These are phyloP conservation scores for Speleostelium caveatum DNA, from an alignment of 78 protist genomes.

Conservation along the genomic window DNA sequence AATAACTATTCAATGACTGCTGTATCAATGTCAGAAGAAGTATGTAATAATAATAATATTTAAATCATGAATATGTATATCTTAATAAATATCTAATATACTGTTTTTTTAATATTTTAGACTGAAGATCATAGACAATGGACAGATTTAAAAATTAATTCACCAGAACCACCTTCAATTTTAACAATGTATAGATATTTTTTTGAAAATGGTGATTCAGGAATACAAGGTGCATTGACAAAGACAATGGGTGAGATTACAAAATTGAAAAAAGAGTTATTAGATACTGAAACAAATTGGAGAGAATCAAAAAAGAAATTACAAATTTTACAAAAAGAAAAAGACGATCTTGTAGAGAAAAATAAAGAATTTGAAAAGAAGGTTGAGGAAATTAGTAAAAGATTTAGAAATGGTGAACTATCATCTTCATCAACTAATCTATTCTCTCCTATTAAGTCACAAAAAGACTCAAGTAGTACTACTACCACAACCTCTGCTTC, in stretches of 20 bases:
- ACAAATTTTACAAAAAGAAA: slow-evolving; percentile 19
- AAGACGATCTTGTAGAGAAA: slow-evolving; percentile 1
- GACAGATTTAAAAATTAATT: slow-evolving; percentile 23
- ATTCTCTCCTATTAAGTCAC: not conserved
- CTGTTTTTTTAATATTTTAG: not conserved
- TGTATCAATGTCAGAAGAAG: slow-evolving; percentile 64
- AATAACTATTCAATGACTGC: slow-evolving; percentile 48
- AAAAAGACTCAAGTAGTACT: not conserved
- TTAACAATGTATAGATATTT: slow-evolving; percentile 63
- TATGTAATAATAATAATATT: not conserved
- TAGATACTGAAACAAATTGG: slow-evolving; percentile 39
- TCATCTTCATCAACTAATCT: not conserved
- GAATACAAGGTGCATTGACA: slow-evolving; percentile 64
- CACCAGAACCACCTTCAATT: slow-evolving; percentile 60
- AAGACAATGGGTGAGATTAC: slow-evolving; percentile 64
- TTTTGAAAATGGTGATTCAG: slow-evolving; percentile 72
- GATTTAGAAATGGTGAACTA: not conserved
- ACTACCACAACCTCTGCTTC: not conserved
- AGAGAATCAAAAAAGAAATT: slow-evolving; percentile 46
- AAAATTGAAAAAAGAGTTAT: slow-evolving; percentile 54
- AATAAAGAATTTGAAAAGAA: slow-evolving; percentile 27
- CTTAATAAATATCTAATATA: not conserved
- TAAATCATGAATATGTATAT: not conserved
- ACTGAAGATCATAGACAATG: slow-evolving; percentile 25
- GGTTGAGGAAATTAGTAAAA: slow-evolving; percentile 31